A percentile compares a stretch with the other conserved stretches of the same genome.
phyloP scores from a whole-genome alignment of 768 basidiomycete genomes.

The Chlorophyllum brunneum region DNA sequence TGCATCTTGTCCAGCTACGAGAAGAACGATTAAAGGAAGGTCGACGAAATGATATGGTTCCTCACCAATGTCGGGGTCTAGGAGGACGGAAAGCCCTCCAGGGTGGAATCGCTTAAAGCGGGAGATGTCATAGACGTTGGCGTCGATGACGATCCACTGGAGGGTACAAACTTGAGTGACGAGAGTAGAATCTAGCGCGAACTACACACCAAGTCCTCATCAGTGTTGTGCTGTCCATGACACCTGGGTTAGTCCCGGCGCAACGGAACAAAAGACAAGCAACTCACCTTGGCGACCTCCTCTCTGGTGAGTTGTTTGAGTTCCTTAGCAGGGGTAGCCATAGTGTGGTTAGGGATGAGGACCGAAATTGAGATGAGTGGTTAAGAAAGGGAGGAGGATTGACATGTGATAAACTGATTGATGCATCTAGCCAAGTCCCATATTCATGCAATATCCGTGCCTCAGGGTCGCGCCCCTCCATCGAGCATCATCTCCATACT shows the following conservation, averaged over 20 bases:
- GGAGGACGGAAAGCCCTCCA: conserved; percentile 71
- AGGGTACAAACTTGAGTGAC: neutral
- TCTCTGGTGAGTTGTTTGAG: conserved; percentile 48
- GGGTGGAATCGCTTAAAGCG: conserved; percentile 80
- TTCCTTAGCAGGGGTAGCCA: conserved; percentile 22
- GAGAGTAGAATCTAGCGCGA: neutral
- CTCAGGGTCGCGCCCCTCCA: no score
- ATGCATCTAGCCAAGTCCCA: neutral
- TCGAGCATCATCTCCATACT: no score
- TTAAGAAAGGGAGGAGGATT: neutral
- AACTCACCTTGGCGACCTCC: conserved; percentile 65
- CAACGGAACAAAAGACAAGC: neutral
- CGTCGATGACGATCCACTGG: conserved; percentile 82
- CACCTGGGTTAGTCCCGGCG: neutral
- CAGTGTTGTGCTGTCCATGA: conserved; percentile 65
- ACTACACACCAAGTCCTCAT: conserved; percentile 60
- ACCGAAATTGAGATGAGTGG: neutral
- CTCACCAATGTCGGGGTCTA: conserved; percentile 73
- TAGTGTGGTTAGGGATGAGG: conserved; percentile 11
- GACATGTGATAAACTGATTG: conserved; percentile 4
- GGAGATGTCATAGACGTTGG: conserved; percentile 78
- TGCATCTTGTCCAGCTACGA: conserved; percentile 81
- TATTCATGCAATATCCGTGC: neutral
- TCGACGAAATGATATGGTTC: conserved; percentile 14
- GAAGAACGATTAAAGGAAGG: neutral